A percentile compares a stretch with the other conserved stretches of the same genome.
Conservation (phyloP, 2,329 filamentous ascomycete genomes). For the Aspergillus sclerotialis region DNA sequence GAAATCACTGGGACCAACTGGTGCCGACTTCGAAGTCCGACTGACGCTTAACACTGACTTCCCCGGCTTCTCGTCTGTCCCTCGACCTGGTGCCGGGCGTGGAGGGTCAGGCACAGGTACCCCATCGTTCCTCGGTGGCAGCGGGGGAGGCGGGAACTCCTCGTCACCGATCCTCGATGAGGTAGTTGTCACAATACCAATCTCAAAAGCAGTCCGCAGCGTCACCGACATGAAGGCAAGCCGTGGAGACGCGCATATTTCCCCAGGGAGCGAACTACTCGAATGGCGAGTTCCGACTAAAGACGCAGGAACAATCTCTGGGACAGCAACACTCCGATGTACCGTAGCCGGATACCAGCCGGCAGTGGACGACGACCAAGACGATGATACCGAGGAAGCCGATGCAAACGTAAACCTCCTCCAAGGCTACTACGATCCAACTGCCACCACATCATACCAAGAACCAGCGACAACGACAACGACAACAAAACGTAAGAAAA, state of each 20-base stretch:
- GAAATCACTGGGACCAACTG: constrained; percentile 66
- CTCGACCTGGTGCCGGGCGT: constrained; percentile 31
- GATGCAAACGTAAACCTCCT: constrained; percentile 34
- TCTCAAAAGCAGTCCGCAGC: constrained; percentile 73
- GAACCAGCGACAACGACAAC: constrained; percentile 12
- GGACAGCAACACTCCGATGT: constrained; percentile 68
- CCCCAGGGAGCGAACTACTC: constrained; percentile 61
- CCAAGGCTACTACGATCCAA: constrained; percentile 40
- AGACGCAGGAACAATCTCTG: constrained; percentile 61
- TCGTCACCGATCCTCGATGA: constrained; percentile 64
- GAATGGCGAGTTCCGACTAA: constrained; percentile 80
- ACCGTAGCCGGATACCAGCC: constrained; percentile 64
- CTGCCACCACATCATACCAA: constrained; percentile 27
- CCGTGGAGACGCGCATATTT: constrained; percentile 77
- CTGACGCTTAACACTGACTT: constrained; percentile 65
- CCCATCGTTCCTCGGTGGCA: constrained; percentile 41
- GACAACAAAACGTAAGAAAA: constrained; percentile 25
- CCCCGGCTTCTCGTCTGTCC: constrained; percentile 38
- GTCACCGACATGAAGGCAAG: constrained; percentile 74
- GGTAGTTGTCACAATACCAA: constrained; percentile 67
- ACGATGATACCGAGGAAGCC: constrained; percentile 24
- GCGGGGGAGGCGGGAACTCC: constrained; percentile 49
- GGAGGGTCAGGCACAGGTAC: constrained; percentile 41
- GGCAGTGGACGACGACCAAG: constrained; percentile 42
- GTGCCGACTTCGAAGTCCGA: constrained; percentile 83